A percentile compares a stretch with the other conserved stretches of the same genome.
phyloP scores from a whole-genome alignment of 768 basidiomycete genomes.

The Russula ochroleuca region DNA sequence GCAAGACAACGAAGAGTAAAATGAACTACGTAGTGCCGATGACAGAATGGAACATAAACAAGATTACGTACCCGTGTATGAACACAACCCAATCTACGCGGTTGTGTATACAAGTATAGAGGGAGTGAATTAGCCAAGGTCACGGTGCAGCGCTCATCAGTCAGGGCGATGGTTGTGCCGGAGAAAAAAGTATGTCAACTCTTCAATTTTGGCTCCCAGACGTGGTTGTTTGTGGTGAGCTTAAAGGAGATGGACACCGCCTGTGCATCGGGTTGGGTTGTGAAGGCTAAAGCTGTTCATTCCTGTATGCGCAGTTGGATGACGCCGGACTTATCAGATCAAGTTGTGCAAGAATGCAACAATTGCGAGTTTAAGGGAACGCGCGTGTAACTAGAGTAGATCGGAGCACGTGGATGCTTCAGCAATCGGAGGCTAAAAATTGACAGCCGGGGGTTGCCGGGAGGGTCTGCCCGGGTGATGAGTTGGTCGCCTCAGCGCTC shows the following conservation, averaged over 20 bases:
- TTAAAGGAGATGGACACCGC: neutral
- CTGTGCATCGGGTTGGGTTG: neutral
- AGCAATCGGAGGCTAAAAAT: constrained; percentile 20
- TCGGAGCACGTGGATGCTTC: neutral
- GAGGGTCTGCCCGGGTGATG: constrained; percentile 9
- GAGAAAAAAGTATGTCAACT: neutral
- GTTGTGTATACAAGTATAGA: neutral
- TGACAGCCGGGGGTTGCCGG: constrained; percentile 10
- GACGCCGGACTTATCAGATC: neutral
- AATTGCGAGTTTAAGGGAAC: neutral
- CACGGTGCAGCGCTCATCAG: constrained; percentile 4
- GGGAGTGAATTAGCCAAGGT: neutral
- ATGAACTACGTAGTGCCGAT: constrained; percentile 14
- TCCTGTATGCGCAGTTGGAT: constrained; percentile 4
- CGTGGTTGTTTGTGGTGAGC: neutral
- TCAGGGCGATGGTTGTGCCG: neutral
- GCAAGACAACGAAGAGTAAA: neutral
- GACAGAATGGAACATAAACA: neutral
- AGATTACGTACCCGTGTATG: no score
- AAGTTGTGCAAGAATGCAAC: constrained; percentile 8
- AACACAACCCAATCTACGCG: neutral
- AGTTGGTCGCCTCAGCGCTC: constrained; percentile 25
- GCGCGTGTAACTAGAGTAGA: neutral
- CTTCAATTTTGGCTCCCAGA: neutral
- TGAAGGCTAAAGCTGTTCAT: neutral